These are phyloP conservation scores for Schwanniomyces sp. DNA, from an alignment of 805 yeast genomes.

Conservation along the genomic window DNA sequence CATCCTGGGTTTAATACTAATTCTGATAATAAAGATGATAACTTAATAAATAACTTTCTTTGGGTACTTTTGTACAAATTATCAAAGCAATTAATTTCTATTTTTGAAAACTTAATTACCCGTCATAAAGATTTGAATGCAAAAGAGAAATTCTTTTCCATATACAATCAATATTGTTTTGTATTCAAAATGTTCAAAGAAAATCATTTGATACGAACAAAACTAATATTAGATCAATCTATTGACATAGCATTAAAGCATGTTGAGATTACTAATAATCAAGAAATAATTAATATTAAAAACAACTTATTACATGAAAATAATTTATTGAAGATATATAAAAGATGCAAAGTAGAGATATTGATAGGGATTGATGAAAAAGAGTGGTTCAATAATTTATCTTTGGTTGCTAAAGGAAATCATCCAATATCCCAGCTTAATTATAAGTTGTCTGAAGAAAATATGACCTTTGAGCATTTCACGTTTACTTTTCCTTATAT, in stretches of 20 bases:
- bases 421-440: not conserved
- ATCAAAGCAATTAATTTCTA: slow-evolving; percentile 10
- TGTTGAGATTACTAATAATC: slow-evolving; percentile 4
- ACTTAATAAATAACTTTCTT: slow-evolving; percentile 15
- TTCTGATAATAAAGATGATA: slow-evolving; percentile 1
- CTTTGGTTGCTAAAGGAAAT: not conserved
- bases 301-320: slow-evolving; percentile 2
- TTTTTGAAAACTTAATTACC: slow-evolving; percentile 10
- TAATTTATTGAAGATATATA: not conserved
- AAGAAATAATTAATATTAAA: slow-evolving; percentile 2
- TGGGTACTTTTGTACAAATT: slow-evolving; percentile 18
- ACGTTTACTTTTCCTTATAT: slow-evolving; percentile 8
- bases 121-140: not conserved
- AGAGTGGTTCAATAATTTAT: not conserved
- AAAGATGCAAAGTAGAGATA: not conserved
- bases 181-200: slow-evolving; percentile 17
- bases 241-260: slow-evolving; percentile 14
- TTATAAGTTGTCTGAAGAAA: not conserved
- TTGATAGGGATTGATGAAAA: slow-evolving; percentile 4
- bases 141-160: slow-evolving; percentile 4
- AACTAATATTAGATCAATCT: slow-evolving; percentile 12
- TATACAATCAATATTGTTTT: slow-evolving; percentile 15
- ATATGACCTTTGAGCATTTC: slow-evolving; percentile 5
- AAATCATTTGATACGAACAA: slow-evolving; percentile 17
- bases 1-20: slow-evolving; percentile 27